Evolutionary conservation across 257 asterid species (phyloP), one percentile per base, ranked within the genome.

Genomic region (Solanum neorickii): DNA sequence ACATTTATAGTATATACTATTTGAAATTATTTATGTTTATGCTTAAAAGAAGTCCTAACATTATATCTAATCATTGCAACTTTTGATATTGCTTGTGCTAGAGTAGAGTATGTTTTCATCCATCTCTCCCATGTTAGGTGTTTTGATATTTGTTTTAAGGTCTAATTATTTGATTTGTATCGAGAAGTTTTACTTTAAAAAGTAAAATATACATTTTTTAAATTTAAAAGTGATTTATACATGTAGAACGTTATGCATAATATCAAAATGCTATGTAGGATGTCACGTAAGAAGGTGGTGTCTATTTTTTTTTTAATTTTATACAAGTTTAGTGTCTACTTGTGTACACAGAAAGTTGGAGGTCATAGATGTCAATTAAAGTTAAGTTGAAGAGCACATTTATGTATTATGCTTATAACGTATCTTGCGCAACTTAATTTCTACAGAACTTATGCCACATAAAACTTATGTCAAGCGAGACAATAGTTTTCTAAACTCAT

Each of bases 301-400:
- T 56, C 5, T 56, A 18, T 56, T 56, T 56, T 1, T 1, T 56
- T 1, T 56, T 56, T 0, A 56, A 18, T 18, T 56, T 20, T 56
- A 18, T 56, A 56, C 11, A 3, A 56, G 11, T 56, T 56, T 20
- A 56, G 11, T 44, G 1, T 3, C 0, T 56, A 56, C 25, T 20
- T 7, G 0, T 56, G 12, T 5, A 56, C 65, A 56, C 12, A 0
- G 0, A 56, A 56, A 18, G 0, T 7, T 56, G 5, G 5, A 56
- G 1, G 5, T 0, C 12, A 18, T 20, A 56, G 1, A 18, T 56
- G 0, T 56, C 65, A 7, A 0, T 56, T 18, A 11, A 56, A 56
- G 5, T 1, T 9, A 52, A 52, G 1, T 52, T 52, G 11, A 56
- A 56, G 1, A 1, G 2, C 11, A 20, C 12, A 18, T 56, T 56